Evolutionary conservation across 2,329 filamentous ascomycete species (phyloP).

Genomic region (Trichoderma sp.): DNA sequence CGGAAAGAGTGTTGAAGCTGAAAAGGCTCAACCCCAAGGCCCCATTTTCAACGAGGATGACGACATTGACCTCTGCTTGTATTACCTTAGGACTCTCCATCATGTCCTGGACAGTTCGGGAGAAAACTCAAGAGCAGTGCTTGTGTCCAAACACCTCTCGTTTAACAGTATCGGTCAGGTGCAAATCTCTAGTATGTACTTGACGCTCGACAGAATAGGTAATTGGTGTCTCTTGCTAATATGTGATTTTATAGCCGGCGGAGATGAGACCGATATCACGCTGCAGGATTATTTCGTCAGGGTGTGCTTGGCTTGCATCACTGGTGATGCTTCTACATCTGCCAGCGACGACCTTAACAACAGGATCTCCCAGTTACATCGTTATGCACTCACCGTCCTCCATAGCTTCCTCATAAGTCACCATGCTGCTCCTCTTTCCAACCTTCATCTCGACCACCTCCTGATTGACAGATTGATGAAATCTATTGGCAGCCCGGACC

Average conservation of each 20-base stretch:
- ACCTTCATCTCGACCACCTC: conserved; percentile 65
- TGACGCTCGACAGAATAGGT: background rate
- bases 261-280: conserved; percentile 54
- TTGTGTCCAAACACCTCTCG: conserved; percentile 57
- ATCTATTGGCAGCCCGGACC: conserved; percentile 59
- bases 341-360: conserved; percentile 29
- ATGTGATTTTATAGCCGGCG: conserved; percentile 40
- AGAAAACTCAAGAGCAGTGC: conserved; percentile 65
- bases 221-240: conserved; percentile 24
- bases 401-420: conserved; percentile 67
- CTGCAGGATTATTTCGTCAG: conserved; percentile 68
- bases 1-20: conserved; percentile 21
- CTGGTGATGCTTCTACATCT: conserved; percentile 24
- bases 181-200: conserved; percentile 50
- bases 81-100: conserved; percentile 72
- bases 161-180: conserved; percentile 27
- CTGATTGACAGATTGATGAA: conserved; percentile 67
- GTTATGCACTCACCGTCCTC: conserved; percentile 66
- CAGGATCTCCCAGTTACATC: conserved; percentile 65
- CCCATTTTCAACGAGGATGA: conserved; percentile 50
- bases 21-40: conserved; percentile 15
- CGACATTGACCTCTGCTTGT: conserved; percentile 73
- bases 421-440: conserved; percentile 55
- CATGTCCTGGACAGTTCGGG: conserved; percentile 67
- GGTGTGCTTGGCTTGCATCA: conserved; percentile 62